These are phyloP conservation scores for Albifimbria verrucaria DNA, from an alignment of 2,329 filamentous ascomycete genomes.

Conservation along the genomic window DNA sequence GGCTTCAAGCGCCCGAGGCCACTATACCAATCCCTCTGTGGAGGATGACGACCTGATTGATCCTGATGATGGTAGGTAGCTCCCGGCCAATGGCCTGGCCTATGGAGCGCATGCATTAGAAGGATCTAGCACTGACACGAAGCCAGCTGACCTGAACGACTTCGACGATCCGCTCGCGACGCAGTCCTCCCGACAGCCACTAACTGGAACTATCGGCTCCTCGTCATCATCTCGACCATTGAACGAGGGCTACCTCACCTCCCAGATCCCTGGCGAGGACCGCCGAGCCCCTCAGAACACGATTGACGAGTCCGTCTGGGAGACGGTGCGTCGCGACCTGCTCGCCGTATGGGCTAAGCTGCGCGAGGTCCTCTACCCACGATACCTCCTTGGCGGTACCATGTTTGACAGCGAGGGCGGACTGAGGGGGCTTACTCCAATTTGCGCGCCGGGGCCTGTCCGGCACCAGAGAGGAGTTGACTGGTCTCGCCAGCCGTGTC, in stretches of 20 bases:
- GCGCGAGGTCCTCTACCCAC: constrained; percentile 93
- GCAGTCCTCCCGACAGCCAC: constrained; percentile 69
- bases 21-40: constrained; percentile 59
- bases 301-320: constrained; percentile 96
- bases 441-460: constrained; percentile 55
- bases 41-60: constrained; percentile 73
- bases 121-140: not conserved
- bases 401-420: constrained; percentile 56
- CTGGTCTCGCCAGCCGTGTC: constrained; percentile 57
- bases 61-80: constrained; percentile 66
- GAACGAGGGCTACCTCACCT: constrained; percentile 81
- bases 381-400: constrained; percentile 77
- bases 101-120: not conserved
- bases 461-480: constrained; percentile 60
- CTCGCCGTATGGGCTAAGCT: constrained; percentile 97
- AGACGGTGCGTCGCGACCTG: constrained; percentile 89
- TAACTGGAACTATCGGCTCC: constrained; percentile 79
- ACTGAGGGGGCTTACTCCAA: constrained; percentile 61
- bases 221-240: constrained; percentile 52
- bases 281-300: constrained; percentile 85
- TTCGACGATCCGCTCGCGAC: constrained; percentile 80
- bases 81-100: not conserved
- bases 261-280: constrained; percentile 88
- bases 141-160: constrained; percentile 77
- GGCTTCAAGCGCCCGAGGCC: constrained; percentile 45